These are phyloP conservation scores for Mrakia hoshinonis DNA, from an alignment of 768 basidiomycete genomes.

Conservation along the genomic window DNA sequence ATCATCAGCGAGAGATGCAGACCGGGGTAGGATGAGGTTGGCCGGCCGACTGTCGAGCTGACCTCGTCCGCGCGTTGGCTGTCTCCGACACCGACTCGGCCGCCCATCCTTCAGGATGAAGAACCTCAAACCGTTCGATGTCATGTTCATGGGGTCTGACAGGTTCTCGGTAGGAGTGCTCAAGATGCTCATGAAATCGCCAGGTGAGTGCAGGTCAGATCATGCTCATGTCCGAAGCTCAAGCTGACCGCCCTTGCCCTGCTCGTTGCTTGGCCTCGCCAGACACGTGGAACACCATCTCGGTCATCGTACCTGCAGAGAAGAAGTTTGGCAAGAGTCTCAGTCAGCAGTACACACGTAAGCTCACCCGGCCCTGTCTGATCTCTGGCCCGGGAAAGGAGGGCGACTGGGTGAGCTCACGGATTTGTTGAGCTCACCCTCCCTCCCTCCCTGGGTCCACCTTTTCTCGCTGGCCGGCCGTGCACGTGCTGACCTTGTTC, in stretches of 20 bases:
- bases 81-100: neutral
- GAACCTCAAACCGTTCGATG: slow-evolving; percentile 49
- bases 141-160: slow-evolving; percentile 82
- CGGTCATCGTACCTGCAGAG: slow-evolving; percentile 66
- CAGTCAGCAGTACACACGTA: slow-evolving; percentile 35
- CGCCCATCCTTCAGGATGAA: slow-evolving; percentile 15
- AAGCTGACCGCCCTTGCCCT: neutral
- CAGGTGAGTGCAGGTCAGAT: slow-evolving; percentile 26
- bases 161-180: slow-evolving; percentile 74
- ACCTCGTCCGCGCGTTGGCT: neutral
- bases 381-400: slow-evolving; percentile 31
- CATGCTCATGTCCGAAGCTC: neutral
- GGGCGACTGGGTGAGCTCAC: neutral
- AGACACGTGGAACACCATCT: slow-evolving; percentile 71
- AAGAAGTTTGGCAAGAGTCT: slow-evolving; percentile 55
- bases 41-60: too few species aligned
- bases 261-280: neutral
- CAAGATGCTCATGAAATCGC: slow-evolving; percentile 60
- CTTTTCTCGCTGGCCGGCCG: neutral
- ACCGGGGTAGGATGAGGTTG: too few species aligned
- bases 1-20: too few species aligned
- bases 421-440: slow-evolving; percentile 20
- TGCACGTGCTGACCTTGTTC: neutral
- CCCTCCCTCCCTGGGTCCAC: neutral
- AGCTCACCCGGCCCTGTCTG: slow-evolving; percentile 49